Base-by-base conservation (phyloP, 352 stramenopile genomes). In the Globisporangium barbulae region DNA sequence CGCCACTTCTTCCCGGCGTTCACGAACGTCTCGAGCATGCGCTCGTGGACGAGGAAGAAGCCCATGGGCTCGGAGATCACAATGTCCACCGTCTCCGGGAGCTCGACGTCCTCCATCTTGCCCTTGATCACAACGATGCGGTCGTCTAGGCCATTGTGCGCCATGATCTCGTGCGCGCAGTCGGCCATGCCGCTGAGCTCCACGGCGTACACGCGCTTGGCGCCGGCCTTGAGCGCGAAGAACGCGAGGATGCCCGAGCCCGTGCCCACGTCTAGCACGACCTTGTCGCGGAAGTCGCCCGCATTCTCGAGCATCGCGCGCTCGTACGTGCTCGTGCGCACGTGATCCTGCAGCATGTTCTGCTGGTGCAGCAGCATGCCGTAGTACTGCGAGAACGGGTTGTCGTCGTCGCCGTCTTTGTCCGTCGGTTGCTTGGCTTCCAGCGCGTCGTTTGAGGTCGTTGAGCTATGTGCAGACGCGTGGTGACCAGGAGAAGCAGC, bases 21-120 rank as follows among this genome's bases (percentile, higher is more conserved):
- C 30, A 99, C 94, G 50, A 99, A 96, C 33, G 90, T 98, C 81
- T 99, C 97, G 39, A 99, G 86, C 98, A 99, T 99, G 60, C 89
- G 96, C 75, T 99, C 98, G 68, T 99, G 90, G 44, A 99, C 86
- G 28, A 99, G 90, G 71, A 99, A 99, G 78, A 99, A 99, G 25
- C 98, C 98, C 98, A 99, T 99, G 81, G 97, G 98, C 80, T 99
- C 97, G 3, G 93, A 98, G 21, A 99, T 93, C 33, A 99, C 98
- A 58, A 99, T 96, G 73, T 99, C 98, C 6, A 99, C 97, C 57
- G 85, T 87, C 60, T 98, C 93, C 0, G 97, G 95, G 30, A 99
- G 79, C 66, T 97, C 69, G 30, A 99, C 87, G 8, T 98, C 93
- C 76, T 99, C 98, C 64, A 99, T 97, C 62, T 98, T 97, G 49